Conservation (phyloP, 306 rosid species). For the Canavalia gladiata region DNA sequence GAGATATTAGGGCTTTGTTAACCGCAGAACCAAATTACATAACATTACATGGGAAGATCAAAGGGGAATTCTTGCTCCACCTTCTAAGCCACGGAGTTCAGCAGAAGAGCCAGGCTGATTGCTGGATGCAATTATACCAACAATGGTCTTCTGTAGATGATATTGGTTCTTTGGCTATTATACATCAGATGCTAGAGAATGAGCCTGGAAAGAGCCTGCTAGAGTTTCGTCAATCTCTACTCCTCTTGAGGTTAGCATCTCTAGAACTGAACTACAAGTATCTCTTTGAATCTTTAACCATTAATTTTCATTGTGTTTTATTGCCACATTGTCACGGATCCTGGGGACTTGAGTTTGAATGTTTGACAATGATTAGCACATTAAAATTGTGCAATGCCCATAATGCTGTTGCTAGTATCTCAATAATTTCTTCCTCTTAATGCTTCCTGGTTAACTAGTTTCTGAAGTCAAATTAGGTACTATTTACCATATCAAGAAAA, state of each 20-base stretch:
- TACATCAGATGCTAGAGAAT: constrained; percentile 80
- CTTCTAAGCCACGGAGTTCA: constrained; percentile 57
- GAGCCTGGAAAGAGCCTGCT: constrained; percentile 74
- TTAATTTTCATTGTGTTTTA: constrained; percentile 14
- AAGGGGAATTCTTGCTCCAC: constrained; percentile 64
- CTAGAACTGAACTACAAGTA: neutral
- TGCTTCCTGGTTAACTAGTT: constrained; percentile 7
- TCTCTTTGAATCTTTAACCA: constrained; percentile 26
- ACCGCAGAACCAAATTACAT: constrained; percentile 74
- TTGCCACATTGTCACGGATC: constrained; percentile 2
- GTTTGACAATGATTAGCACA: neutral
- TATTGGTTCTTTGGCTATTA: constrained; percentile 81
- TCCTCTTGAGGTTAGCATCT: constrained; percentile 71
- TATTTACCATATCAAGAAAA: constrained; percentile 17
- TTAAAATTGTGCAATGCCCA: neutral
- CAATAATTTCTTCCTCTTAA: neutral
- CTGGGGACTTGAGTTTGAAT: constrained; percentile 20
- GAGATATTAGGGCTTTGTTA: constrained; percentile 75
- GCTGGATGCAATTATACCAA: constrained; percentile 89
- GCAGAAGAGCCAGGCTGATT: constrained; percentile 70
- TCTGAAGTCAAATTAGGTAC: constrained; percentile 12
- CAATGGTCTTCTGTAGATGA: constrained; percentile 90
- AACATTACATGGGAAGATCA: constrained; percentile 65
- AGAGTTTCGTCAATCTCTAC: constrained; percentile 81
- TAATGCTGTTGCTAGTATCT: neutral